Percentiles rank a stretch among this genome's conserved stretches.
phyloP scores from a whole-genome alignment of 768 basidiomycete species.

The Tephrocybe sp. region DNA sequence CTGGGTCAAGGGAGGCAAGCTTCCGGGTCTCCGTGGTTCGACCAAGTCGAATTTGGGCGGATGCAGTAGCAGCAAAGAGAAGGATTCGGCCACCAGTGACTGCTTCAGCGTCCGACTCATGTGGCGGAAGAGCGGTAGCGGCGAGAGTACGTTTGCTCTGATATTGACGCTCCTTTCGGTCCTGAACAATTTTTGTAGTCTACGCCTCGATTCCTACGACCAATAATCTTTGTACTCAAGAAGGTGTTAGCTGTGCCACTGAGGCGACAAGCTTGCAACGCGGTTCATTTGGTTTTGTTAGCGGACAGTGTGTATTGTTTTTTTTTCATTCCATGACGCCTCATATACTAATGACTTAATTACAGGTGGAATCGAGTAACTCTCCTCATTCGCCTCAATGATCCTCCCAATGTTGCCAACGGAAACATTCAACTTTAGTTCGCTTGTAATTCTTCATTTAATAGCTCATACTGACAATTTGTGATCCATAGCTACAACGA shows the following conservation, averaged over 20 bases:
- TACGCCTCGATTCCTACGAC: conserved; percentile 77
- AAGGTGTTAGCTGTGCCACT: conserved; percentile 59
- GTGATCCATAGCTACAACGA: conserved; percentile 65
- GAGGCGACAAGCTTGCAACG: conserved; percentile 73
- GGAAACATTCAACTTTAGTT: conserved; percentile 71
- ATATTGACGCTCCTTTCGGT: not conserved
- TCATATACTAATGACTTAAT: conserved; percentile 6
- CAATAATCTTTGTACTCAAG: conserved; percentile 54
- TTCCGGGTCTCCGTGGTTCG: conserved; percentile 75
- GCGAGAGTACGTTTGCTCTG: conserved; percentile 57
- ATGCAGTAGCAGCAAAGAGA: conserved; percentile 61
- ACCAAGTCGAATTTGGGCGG: conserved; percentile 46
- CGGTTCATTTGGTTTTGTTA: conserved; percentile 58
- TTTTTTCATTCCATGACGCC: conserved; percentile 7
- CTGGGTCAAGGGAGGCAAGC: conserved; percentile 75
- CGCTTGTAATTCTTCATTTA: conserved; percentile 26
- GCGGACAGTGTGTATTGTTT: conserved; percentile 53
- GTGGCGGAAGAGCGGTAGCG: conserved; percentile 65
- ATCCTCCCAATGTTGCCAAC: conserved; percentile 62
- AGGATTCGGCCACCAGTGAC: conserved; percentile 52
- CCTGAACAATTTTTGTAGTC: conserved; percentile 36
- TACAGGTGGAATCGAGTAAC: conserved; percentile 70
- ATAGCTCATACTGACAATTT: not conserved
- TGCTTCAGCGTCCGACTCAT: conserved; percentile 76
- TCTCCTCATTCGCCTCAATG: conserved; percentile 74